Percentiles rank a stretch among this genome's conserved stretches.
These are phyloP conservation scores for Trichomonascaceae sp. DNA, from an alignment of 1,139 yeast genomes.

Conservation along the genomic window DNA sequence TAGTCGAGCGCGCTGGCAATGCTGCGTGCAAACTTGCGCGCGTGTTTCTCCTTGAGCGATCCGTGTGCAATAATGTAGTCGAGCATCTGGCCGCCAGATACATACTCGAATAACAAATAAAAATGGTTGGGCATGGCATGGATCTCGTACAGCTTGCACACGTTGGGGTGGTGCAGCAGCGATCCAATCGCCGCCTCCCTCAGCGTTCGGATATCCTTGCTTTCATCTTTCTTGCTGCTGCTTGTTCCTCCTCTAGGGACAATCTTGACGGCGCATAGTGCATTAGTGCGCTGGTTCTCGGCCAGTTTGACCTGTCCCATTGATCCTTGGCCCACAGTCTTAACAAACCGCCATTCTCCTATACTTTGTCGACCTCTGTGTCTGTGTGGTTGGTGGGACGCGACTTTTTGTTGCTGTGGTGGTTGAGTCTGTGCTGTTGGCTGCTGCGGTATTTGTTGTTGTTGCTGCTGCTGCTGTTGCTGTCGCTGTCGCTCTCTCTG, in stretches of 20 bases:
- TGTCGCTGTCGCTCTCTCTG: slow-evolving; percentile 5
- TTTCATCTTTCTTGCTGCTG: slow-evolving; percentile 66
- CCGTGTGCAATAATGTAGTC: slow-evolving; percentile 98
- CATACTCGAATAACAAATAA: slow-evolving; percentile 93
- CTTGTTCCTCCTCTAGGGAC: slow-evolving; percentile 57
- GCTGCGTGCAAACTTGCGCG: slow-evolving; percentile 92
- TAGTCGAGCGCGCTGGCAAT: slow-evolving; percentile 90
- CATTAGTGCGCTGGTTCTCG: slow-evolving; percentile 66
- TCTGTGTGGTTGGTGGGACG: too few relatives aligned
- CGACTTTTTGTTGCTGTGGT: neutral
- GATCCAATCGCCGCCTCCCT: slow-evolving; percentile 93
- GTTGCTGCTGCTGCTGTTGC: slow-evolving; percentile 4
- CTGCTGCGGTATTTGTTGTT: slow-evolving; percentile 3
- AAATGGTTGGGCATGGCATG: slow-evolving; percentile 95
- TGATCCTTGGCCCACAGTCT: slow-evolving; percentile 95
- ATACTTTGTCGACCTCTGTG: slow-evolving; percentile 23
- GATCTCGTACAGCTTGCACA: slow-evolving; percentile 85
- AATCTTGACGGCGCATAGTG: slow-evolving; percentile 53
- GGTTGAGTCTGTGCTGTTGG: neutral
- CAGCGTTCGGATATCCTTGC: slow-evolving; percentile 82
- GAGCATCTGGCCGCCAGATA: slow-evolving; percentile 94
- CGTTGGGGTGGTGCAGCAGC: slow-evolving; percentile 80
- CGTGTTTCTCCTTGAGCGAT: slow-evolving; percentile 82
- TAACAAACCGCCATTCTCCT: slow-evolving; percentile 95
- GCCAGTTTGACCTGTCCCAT: slow-evolving; percentile 98